Evolutionary conservation across 495 filamentous ascomycete species (phyloP), one percentile per base, ranked within the genome.

Genomic region (Friedmanniomyces simplex): DNA sequence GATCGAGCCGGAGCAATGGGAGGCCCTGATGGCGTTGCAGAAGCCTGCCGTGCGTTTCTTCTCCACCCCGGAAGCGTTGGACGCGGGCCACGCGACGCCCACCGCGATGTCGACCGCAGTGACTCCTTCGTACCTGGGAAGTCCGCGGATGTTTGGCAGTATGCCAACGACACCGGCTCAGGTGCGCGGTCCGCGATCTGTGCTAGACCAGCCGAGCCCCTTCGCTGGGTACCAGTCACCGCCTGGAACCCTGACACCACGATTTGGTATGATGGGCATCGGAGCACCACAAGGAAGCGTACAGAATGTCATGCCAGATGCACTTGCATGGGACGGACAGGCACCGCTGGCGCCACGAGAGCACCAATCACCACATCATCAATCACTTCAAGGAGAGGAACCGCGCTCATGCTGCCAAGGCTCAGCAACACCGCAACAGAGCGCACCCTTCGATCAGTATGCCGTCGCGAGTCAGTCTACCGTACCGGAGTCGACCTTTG

Each of bases 181-280:
- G 30, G 2, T 43, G 14, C 39, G 14, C 39, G 14, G 39, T 20
- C 39, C 39, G 32, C 3, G 42, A 58, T 22, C 16, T n/a, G 1
- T 14, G 32, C 18, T 24, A 26, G 30, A 16, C 18, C 6, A 46
- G 20, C 10, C 50, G 5, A 39, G 18, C 13, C 50, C 50, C 11
- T 50, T 7, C 18, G 20, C n/a, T 16, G 37, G 25, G 4, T 39
- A 28, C 16, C 50, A 54, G 21, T 60, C 58, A 18, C 50, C 57
- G 24, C 26, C 16, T 21, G 8, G 7, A 32, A 18, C 14, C 11
- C 30, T 53, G 7, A 41, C 41, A 11, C 50, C 60, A 20, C 50
- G 55, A 21, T 63, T 63, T 34, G 56, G 60, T 5, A 63, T 63
- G 60, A 63, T 63, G 60, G 60, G 52, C 24, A 16, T 63, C 10